A percentile compares a stretch with the other conserved stretches of the same genome.
phyloP scores from a whole-genome alignment of 345 rosid species.

The Acer yangbiense region DNA sequence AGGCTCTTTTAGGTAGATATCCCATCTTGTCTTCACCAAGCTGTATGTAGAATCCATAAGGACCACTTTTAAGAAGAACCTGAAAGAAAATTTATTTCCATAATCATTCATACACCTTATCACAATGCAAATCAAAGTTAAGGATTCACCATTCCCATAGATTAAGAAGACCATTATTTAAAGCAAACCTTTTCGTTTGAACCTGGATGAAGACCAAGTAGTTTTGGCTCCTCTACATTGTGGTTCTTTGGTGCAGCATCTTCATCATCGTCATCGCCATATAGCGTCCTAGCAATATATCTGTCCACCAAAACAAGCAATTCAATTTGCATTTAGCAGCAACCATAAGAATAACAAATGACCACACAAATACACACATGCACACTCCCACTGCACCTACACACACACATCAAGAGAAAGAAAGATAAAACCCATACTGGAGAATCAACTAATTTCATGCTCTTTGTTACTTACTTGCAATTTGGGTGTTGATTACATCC shows the following conservation, averaged over 20 bases:
- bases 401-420: background rate
- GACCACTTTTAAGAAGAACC: conserved; percentile 91
- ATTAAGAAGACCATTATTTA: conserved; percentile 17
- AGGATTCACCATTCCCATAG: conserved; percentile 7
- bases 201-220: conserved; percentile 78
- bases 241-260: conserved; percentile 46
- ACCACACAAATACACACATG: background rate
- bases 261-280: conserved; percentile 70
- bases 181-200: conserved; percentile 81
- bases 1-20: conserved; percentile 73
- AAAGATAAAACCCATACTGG: background rate
- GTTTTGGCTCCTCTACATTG: conserved; percentile 75
- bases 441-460: conserved; percentile 13
- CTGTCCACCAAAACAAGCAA: conserved; percentile 32
- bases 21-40: conserved; percentile 90
- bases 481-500: conserved; percentile 91
- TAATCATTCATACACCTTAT: conserved; percentile 10
- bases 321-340: conserved; percentile 1
- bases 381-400: background rate
- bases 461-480: conserved; percentile 79
- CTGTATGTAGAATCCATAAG: conserved; percentile 90
- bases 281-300: conserved; percentile 86
- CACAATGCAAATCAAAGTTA: background rate
- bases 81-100: conserved; percentile 24
- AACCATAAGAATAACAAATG: conserved; percentile 7